Percentiles rank a stretch among this genome's conserved stretches.
phyloP scores from a whole-genome alignment of 2,329 filamentous ascomycete species.

The Tolypocladium cylindrosporum region DNA sequence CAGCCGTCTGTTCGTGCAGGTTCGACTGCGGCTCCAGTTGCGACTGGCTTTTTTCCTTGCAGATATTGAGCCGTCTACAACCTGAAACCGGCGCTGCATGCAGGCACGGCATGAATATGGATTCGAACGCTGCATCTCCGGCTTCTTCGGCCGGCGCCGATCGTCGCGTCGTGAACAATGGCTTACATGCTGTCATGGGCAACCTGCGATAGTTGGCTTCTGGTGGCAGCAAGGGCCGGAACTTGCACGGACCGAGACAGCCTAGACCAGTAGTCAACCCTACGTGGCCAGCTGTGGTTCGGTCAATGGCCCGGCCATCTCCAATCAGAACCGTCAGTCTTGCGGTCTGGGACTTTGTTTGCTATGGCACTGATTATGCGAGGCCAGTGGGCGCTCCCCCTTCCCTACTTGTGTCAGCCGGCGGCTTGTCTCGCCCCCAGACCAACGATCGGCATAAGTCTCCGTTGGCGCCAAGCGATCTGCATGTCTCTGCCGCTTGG shows the following conservation, averaged over 20 bases:
- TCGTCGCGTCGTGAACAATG: background rate
- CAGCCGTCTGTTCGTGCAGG: background rate
- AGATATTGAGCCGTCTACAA: background rate
- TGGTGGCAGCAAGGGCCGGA: background rate
- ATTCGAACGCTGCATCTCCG: background rate
- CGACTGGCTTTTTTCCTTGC: background rate
- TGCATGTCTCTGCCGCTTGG: background rate
- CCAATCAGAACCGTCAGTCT: background rate
- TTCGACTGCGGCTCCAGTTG: background rate
- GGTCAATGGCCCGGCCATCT: background rate
- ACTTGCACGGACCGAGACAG: background rate
- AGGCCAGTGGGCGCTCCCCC: background rate
- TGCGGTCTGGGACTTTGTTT: background rate
- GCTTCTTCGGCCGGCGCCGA: background rate
- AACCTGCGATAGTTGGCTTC: background rate
- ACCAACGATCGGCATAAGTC: background rate
- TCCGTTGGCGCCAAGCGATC: background rate
- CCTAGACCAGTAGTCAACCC: background rate
- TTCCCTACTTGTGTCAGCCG: background rate
- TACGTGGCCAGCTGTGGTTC: background rate
- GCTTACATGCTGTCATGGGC: background rate
- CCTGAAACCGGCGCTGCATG: background rate
- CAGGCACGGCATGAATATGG: background rate
- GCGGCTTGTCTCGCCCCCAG: background rate
- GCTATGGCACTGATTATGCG: background rate